These are phyloP conservation scores for Cordyceps fumosorosea DNA, from an alignment of 2,329 filamentous ascomycete species.

Conservation along the genomic window DNA sequence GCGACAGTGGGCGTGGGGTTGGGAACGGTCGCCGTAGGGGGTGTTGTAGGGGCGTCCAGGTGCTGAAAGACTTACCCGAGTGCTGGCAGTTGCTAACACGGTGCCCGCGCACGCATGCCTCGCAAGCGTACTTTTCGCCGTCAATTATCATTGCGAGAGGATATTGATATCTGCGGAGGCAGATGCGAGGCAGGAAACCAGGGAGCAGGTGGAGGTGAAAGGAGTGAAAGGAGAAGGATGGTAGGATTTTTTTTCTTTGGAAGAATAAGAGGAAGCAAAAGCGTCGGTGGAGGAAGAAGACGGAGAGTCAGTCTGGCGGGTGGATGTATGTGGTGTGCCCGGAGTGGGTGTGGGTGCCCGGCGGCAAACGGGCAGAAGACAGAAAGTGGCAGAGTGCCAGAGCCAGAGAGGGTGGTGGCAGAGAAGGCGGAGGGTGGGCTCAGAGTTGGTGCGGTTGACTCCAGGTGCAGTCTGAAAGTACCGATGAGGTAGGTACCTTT, in stretches of 20 bases:
- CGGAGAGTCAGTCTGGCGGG: constrained; percentile 1
- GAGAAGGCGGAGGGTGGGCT: not conserved
- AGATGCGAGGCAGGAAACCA: constrained; percentile 8
- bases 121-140: constrained; percentile 96
- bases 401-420: not conserved
- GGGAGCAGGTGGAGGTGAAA: not conserved
- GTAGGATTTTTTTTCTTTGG: not conserved
- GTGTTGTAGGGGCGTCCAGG: not conserved
- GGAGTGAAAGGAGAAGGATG: not conserved
- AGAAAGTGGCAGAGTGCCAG: not conserved
- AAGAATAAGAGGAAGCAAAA: constrained; percentile 8
- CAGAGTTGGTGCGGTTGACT: not conserved
- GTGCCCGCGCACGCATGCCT: constrained; percentile 96
- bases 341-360: not conserved
- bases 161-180: constrained; percentile 13
- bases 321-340: not conserved
- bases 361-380: not conserved
- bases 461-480: not conserved
- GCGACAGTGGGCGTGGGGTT: constrained; percentile 3
- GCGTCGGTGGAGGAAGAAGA: constrained; percentile 10
- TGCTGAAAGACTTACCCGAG: constrained; percentile 59
- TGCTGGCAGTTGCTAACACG: constrained; percentile 98
- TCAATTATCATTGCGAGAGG: constrained; percentile 65
- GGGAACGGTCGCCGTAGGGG: not conserved
- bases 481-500: not conserved